phyloP scores from a whole-genome alignment of 192 early-diverging fungal species.

The Backusella circina region DNA sequence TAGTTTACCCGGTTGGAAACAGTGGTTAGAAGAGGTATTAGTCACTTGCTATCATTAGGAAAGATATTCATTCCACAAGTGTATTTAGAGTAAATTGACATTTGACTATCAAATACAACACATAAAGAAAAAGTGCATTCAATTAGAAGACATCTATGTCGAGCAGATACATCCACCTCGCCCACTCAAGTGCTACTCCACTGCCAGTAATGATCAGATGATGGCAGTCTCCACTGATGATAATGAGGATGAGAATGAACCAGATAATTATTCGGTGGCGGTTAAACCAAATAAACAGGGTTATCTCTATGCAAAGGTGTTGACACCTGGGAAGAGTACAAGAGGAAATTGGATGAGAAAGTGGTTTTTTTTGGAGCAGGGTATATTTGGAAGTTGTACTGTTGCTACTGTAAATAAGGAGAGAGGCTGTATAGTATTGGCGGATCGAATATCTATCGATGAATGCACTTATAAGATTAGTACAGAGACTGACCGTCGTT shows the following conservation, averaged over 20 bases:
- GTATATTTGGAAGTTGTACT: slow-evolving; percentile 46
- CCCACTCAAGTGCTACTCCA: slow-evolving; percentile 19
- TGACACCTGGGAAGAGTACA: slow-evolving; percentile 39
- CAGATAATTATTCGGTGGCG: background rate
- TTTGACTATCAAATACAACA: slow-evolving; percentile 25
- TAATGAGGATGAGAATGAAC: background rate
- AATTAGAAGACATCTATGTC: slow-evolving; percentile 29
- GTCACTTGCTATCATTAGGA: background rate
- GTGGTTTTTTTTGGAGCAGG: slow-evolving; percentile 63
- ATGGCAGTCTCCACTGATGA: background rate
- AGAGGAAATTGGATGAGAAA: slow-evolving; percentile 48
- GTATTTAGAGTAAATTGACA: slow-evolving; percentile 34
- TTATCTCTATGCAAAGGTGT: slow-evolving; percentile 50
- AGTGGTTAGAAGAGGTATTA: slow-evolving; percentile 35
- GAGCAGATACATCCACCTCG: slow-evolving; percentile 14
- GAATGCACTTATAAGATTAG: slow-evolving; percentile 52
- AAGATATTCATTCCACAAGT: background rate
- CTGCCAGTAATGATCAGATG: slow-evolving; percentile 13
- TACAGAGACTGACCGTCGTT: slow-evolving; percentile 58
- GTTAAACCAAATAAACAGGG: slow-evolving; percentile 54
- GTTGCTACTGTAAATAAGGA: slow-evolving; percentile 39
- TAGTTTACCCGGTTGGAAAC: slow-evolving; percentile 34
- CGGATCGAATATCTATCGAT: slow-evolving; percentile 51
- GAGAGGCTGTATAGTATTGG: slow-evolving; percentile 27
- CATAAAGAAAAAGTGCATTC: slow-evolving; percentile 19